Percentiles rank a stretch among this genome's conserved stretches.
Evolutionary conservation across 2,329 filamentous ascomycete genomes (phyloP).

Genomic region (Alternaria conjuncta): DNA sequence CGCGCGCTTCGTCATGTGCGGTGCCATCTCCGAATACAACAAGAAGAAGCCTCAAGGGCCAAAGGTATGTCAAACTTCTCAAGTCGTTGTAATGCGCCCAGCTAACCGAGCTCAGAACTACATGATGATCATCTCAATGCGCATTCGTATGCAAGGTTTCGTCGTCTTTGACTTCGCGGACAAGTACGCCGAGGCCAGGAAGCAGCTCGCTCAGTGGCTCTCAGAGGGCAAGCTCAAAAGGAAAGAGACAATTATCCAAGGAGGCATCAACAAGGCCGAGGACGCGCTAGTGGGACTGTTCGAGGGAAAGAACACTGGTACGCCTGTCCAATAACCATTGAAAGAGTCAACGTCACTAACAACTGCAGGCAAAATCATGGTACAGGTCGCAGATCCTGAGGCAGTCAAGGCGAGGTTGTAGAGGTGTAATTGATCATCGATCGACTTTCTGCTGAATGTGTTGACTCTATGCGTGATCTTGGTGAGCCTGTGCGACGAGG

Average conservation of each 20-base stretch:
- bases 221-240: slow-evolving; percentile 72
- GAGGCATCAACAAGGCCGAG: slow-evolving; percentile 70
- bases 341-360: slow-evolving; percentile 16
- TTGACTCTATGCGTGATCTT: background rate
- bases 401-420: slow-evolving; percentile 50
- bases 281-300: slow-evolving; percentile 69
- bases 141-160: slow-evolving; percentile 61
- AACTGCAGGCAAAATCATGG: slow-evolving; percentile 62
- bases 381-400: slow-evolving; percentile 48
- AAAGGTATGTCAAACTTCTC: slow-evolving; percentile 34
- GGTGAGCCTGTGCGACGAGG: background rate
- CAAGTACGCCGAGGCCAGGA: slow-evolving; percentile 64
- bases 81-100: no score
- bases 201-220: slow-evolving; percentile 71
- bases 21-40: slow-evolving; percentile 55
- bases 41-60: slow-evolving; percentile 58
- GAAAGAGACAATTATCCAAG: slow-evolving; percentile 73
- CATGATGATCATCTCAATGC: slow-evolving; percentile 53
- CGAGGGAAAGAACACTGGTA: slow-evolving; percentile 72
- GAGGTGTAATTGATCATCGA: background rate
- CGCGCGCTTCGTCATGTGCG: slow-evolving; percentile 54
- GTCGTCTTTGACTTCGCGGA: slow-evolving; percentile 72
- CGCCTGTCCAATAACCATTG: slow-evolving; percentile 41
- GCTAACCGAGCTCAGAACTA: slow-evolving; percentile 46
- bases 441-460: background rate